phyloP scores from a whole-genome alignment of 768 basidiomycete species.

The Rhizopogon vesiculosus region DNA sequence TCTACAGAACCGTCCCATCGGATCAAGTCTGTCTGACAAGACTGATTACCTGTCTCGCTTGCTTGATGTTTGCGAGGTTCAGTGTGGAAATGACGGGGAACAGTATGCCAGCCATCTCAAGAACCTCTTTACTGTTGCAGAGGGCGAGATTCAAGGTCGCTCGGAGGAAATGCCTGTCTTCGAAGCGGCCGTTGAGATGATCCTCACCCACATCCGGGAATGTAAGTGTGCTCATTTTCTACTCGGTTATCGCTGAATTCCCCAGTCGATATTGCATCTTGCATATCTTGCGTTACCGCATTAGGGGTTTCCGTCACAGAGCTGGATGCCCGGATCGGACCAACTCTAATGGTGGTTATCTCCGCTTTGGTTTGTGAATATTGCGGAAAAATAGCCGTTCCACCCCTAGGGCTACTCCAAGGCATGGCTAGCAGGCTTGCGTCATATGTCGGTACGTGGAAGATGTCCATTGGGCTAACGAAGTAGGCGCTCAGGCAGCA shows the following conservation, averaged over 20 bases:
- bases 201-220: conserved; percentile 45
- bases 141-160: conserved; percentile 27
- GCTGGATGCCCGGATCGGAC: conserved; percentile 32
- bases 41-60: conserved; percentile 42
- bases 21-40: conserved; percentile 29
- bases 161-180: conserved; percentile 37
- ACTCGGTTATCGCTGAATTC: not conserved
- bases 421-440: conserved; percentile 39
- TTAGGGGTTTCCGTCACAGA: conserved; percentile 43
- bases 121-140: conserved; percentile 32
- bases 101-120: conserved; percentile 50
- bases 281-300: conserved; percentile 38
- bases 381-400: conserved; percentile 43
- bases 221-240: conserved; percentile 33
- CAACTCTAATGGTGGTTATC: conserved; percentile 64
- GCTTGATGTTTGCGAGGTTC: conserved; percentile 50
- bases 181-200: conserved; percentile 52
- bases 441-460: conserved; percentile 39
- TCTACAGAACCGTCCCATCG: conserved; percentile 32
- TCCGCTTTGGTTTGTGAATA: conserved; percentile 66
- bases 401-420: conserved; percentile 44
- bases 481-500: conserved; percentile 32
- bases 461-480: conserved; percentile 7
- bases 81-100: conserved; percentile 47
- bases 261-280: conserved; percentile 37